A percentile compares a stretch with the other conserved stretches of the same genome.
phyloP scores from a whole-genome alignment of 2,329 filamentous ascomycete genomes.

The Xylariaceae sp. region DNA sequence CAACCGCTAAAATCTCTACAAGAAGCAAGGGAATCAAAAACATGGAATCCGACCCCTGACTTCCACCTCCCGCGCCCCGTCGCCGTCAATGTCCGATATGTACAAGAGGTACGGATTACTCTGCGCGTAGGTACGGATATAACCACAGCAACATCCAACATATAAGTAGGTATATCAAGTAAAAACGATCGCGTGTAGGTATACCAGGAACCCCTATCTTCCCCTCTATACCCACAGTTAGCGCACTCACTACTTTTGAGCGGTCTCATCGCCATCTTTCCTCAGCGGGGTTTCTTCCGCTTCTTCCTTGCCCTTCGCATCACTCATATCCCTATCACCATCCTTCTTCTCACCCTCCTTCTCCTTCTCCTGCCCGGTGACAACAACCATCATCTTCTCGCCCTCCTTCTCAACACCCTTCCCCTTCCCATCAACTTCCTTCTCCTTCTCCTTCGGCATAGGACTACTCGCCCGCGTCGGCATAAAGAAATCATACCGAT shows the following conservation, averaged over 20 bases:
- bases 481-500: conserved; percentile 46
- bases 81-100: too few species aligned
- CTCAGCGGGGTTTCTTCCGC: not conserved
- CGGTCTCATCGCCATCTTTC: not conserved
- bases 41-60: too few species aligned
- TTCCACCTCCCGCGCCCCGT: too few species aligned
- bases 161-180: too few species aligned
- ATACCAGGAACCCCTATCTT: too few species aligned
- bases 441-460: conserved; percentile 17
- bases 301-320: not conserved
- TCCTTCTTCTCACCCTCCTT: not conserved
- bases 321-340: not conserved
- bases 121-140: too few species aligned
- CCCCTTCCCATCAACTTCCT: not conserved
- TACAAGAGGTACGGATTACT: too few species aligned
- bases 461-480: conserved; percentile 34
- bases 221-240: not conserved
- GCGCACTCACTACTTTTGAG: not conserved
- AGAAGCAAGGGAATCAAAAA: too few species aligned
- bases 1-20: too few species aligned
- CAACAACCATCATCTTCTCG: not conserved
- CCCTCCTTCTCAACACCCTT: not conserved
- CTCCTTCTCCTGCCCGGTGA: not conserved
- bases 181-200: too few species aligned
- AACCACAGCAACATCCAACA: too few species aligned